Base-by-base conservation (phyloP, 768 basidiomycete species). In the Daedaleopsis nitida region DNA sequence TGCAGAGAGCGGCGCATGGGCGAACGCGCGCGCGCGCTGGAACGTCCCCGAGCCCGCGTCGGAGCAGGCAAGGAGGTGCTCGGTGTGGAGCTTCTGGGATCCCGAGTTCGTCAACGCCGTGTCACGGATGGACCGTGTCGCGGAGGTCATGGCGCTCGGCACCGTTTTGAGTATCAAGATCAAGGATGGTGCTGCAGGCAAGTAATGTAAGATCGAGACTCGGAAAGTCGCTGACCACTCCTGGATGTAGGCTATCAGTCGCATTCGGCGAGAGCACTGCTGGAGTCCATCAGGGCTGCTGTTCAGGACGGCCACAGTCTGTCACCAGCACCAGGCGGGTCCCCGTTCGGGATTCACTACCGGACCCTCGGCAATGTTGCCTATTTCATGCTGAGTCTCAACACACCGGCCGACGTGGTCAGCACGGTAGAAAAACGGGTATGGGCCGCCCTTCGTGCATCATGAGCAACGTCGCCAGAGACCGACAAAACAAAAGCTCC, bases 331-430 rank as follows among this genome's bases (percentile, higher is more conserved):
- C 83, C 83, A 10, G 81, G 83, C 2, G 81, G 85, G 38, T 78
- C 78, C 17, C 77, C 84, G 5, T 88, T 88, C 74, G 81, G 83
- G 39, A 82, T 98, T 21, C 91, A 98, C 72, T 94, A 83, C 65
- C 82, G 96, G 59, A 95, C 96, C 0, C 76, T 98, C 39, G 96
- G 96, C 0, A 86, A 95, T 69, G 87, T 94, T 10, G 89, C 89
- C n/a, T 96, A 96, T 72, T 91, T 95, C 70, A 96, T 96, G 83
- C 87, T 86, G 7, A 94, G 91, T 73, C 78, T 96, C 43, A 94
- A 94, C 70, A 94, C 91, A 1, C 73, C 75, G 1, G 60, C 78
- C 2, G 67, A 73, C 17, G 80, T 82, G 16, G 78, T 89, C 39
- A 82, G 85, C 58, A 77, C 80, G 17, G 67, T 92, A 9, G 88